A percentile compares a stretch with the other conserved stretches of the same genome.
Conservation (phyloP, 2,329 filamentous ascomycete species). For the Fusarium humuli region DNA sequence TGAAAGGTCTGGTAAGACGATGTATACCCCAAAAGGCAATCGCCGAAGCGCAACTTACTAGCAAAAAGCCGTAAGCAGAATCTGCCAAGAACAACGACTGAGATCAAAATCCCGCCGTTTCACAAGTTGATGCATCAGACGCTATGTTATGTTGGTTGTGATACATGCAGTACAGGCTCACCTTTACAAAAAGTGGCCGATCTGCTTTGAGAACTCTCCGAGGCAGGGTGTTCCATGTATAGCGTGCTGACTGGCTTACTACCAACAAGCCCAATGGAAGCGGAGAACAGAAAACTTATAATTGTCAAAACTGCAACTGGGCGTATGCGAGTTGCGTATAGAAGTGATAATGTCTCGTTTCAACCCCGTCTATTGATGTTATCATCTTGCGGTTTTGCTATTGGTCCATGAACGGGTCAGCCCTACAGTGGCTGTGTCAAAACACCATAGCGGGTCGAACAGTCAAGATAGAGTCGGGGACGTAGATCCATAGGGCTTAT, state of each 20-base stretch:
- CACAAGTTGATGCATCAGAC: conserved; percentile 8
- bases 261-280: neutral
- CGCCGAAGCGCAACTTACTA: conserved; percentile 2
- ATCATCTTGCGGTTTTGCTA: neutral
- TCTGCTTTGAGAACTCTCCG: neutral
- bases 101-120: neutral
- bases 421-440: conserved; percentile 33
- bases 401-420: conserved; percentile 21
- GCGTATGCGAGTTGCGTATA: conserved; percentile 3
- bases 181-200: neutral
- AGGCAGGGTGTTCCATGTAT: neutral
- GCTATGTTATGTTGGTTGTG: neutral
- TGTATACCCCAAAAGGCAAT: conserved; percentile 26
- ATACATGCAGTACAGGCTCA: neutral
- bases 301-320: neutral
- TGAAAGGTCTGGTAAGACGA: conserved; percentile 18
- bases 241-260: conserved; percentile 34
- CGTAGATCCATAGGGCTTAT: conserved; percentile 11
- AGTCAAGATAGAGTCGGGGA: neutral
- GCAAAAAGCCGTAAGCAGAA: conserved; percentile 16
- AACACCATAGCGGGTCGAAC: neutral
- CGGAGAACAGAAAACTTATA: neutral
- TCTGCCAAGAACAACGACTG: neutral
- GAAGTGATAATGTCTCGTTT: neutral
- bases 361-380: neutral